Base-by-base conservation (phyloP, 2,329 filamentous ascomycete genomes). In the Colletotrichum somersetense region DNA sequence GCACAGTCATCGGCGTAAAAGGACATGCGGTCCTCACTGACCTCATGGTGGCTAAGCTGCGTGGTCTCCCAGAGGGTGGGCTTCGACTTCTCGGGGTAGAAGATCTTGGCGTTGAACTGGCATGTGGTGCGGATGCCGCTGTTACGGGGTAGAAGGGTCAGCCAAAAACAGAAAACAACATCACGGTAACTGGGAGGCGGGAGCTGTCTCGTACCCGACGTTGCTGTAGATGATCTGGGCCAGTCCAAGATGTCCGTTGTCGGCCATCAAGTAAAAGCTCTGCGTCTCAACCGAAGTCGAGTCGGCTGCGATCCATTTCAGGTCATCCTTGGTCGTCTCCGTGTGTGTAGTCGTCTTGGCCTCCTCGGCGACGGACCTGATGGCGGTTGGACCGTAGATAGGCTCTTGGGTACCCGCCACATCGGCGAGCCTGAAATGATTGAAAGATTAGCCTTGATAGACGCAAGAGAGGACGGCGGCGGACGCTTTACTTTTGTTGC, bases 211-310 rank as follows among this genome's bases (percentile, higher is more conserved):
- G 83, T 91, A 98, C 95, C 90, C 92, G 81, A 99, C 93, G 84
- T 97, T 98, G 86, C 93, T 98, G 87, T 98, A 97, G 81, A 99
- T 97, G 83, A 98, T 89, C 87, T 99, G 96, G 73, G 90, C 90
- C 82, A 97, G 89, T 65, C 89, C 93, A 75, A 95, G 82, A 74
- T 91, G 88, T 62, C 96, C 96, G 72, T 86, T 90, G 74, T 97
- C 93, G 67, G 92, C 87, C 83, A 91, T 91, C 79, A 98, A 84
- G 85, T 99, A 99, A 85, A 98, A 99, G 74, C 89, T 95, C 85
- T 98, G 93, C 40, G 94, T 98, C 87, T 99, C 96, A 77, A 98
- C 96, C 79, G 89, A 93, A 75, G 96, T 98, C 78, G 91, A 92
- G 76, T 94, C 92, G 86, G 95, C 89, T 35, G 88, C 90, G 77